A percentile compares a stretch with the other conserved stretches of the same genome.
Conservation (phyloP, 1,284 basidiomycete genomes). For the Pisolithus thermaeus region DNA sequence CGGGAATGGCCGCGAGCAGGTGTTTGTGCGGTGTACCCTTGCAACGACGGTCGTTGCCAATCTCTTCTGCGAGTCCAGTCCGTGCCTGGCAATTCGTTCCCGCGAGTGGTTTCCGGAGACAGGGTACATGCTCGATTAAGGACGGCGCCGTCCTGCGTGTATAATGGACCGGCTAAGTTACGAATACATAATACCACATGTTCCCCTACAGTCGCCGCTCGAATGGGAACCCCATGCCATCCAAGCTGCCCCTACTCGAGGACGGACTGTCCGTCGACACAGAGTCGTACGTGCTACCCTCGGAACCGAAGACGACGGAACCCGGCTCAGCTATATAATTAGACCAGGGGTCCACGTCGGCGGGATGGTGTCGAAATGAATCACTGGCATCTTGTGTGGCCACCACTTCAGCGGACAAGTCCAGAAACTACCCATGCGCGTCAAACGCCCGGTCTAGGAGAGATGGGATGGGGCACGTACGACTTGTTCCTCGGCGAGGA, state of each 20-base stretch:
- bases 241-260: neutral
- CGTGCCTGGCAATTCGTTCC: slow-evolving; percentile 1
- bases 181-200: no score
- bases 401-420: slow-evolving; percentile 26
- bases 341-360: slow-evolving; percentile 15
- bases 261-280: neutral
- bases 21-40: neutral
- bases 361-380: slow-evolving; percentile 27
- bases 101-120: neutral
- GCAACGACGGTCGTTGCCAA: neutral
- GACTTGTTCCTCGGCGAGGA: slow-evolving; percentile 46
- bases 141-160: neutral
- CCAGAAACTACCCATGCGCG: slow-evolving; percentile 18
- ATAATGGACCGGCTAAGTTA: no score
- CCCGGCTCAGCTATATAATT: slow-evolving; percentile 7
- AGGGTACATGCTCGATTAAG: neutral
- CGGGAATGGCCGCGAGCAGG: neutral
- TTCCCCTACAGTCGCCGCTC: no score
- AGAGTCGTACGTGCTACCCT: slow-evolving; percentile 15
- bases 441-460: neutral
- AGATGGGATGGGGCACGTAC: slow-evolving; percentile 28
- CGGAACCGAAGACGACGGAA: slow-evolving; percentile 14
- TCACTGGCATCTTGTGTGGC: slow-evolving; percentile 18
- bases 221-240: no score
- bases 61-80: neutral